Evolutionary conservation across 2,329 filamentous ascomycete genomes (phyloP), one percentile per base, ranked within the genome.

Genomic region (Davidsoniella neocaledoniae): DNA sequence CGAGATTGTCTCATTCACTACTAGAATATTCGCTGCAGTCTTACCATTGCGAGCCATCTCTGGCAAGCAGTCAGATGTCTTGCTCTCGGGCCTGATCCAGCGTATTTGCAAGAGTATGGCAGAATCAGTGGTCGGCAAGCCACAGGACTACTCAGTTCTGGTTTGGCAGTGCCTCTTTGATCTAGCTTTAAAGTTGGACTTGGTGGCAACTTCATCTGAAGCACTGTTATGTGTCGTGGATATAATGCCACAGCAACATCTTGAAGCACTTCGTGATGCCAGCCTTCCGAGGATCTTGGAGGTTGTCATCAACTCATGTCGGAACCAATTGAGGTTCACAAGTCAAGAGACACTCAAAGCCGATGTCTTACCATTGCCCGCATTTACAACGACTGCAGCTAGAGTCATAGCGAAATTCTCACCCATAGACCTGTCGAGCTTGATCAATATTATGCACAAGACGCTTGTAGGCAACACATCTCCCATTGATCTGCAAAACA

Each of bases 111-210:
- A 41, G 12, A 45, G 39, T 4, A 53, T 54, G 36, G 19, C 29
- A 10, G 19, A 43, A 2, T 52, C 52, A 10, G 45, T 41, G 16
- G 47, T 52, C 23, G 44, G 48, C 5, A 25, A 23, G 10, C 36
- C 45, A 14, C 19, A 36, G 5, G 43, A 52, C 23, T 54, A 54
- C 23, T 39, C 51, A 14, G 10, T 36, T 10, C 17, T 25, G 21
- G 48, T 55, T n/a, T 55, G 54, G 54, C 43, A 26, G 2, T 46
- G 36, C 23, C 45, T 55, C 5, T 41, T 49, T 7, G 29, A 21
- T 6, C 43, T 47, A 25, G 40, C 53, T 14, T 14, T 44, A 6
- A 39, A 46, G 23, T 23, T 55, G 1, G 46, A 54, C 29, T 45
- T 49, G 46, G 25, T 46, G n/a, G 46, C 37, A 16, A 48, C 46